Percentiles rank a stretch among this genome's conserved stretches.
Evolutionary conservation across 345 rosid species (phyloP).

Genomic region (Syzygium grande): DNA sequence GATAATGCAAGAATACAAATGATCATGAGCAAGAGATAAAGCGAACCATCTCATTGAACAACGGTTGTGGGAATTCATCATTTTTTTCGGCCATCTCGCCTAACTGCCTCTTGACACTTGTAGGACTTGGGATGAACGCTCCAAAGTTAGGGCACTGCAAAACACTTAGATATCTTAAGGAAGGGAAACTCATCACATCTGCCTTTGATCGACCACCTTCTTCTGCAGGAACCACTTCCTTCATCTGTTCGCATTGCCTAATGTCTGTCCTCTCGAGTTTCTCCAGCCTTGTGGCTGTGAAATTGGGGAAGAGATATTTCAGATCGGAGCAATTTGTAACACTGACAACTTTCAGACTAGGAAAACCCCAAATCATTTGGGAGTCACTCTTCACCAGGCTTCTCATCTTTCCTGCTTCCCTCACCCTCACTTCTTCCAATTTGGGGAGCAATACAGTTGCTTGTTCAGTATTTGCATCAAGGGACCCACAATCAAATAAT

Average conservation of each 20-base stretch:
- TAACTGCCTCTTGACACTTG: not conserved
- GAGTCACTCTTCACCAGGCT: not conserved
- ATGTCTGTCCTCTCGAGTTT: accelerated
- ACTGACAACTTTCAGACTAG: accelerated
- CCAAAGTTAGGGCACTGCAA: not conserved
- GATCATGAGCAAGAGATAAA: not conserved
- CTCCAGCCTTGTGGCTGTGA: accelerated
- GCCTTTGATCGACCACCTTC: not conserved
- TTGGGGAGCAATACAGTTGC: not conserved
- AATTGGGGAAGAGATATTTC: not conserved
- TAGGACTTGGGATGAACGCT: not conserved
- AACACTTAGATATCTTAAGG: not conserved
- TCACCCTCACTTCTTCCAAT: accelerated
- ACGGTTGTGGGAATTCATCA: not conserved
- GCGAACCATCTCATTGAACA: not conserved
- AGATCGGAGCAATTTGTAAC: accelerated
- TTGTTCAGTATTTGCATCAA: not conserved
- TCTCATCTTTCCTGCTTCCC: not conserved
- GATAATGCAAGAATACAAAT: not conserved
- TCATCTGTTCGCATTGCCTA: accelerated
- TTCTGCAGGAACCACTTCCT: not conserved
- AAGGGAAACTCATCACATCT: not conserved
- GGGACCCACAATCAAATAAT: not conserved
- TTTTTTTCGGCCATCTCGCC: accelerated
- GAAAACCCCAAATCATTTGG: not conserved